Evolutionary conservation across 108 stramenopile genomes (phyloP).

Genomic region (Nannochloropsis salina): DNA sequence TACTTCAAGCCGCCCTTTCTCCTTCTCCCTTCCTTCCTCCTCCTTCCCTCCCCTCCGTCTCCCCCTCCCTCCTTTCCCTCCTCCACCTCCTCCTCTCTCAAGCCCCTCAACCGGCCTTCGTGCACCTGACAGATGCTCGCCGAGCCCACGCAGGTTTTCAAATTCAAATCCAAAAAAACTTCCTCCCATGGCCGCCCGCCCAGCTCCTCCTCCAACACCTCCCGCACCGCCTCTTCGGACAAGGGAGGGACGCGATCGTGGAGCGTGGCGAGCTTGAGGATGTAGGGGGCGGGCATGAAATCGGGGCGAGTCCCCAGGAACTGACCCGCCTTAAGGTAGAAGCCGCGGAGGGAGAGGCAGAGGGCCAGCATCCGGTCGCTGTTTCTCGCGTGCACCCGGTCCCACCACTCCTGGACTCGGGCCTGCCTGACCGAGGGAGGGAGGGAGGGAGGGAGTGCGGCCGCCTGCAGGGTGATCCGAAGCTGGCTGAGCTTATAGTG

Average conservation of each 20-base stretch:
- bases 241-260: conserved; percentile 55
- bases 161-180: conserved; percentile 43
- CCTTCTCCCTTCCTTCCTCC: neutral
- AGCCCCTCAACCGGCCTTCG: neutral
- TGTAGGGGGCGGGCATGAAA: conserved; percentile 52
- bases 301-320: conserved; percentile 53
- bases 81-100: conserved; percentile 34
- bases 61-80: conserved; percentile 53
- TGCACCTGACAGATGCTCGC: conserved; percentile 57
- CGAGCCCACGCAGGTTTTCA: conserved; percentile 43
- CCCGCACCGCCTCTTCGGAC: conserved; percentile 35
- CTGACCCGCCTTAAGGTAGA: conserved; percentile 58
- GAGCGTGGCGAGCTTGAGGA: conserved; percentile 32
- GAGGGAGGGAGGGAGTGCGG: conserved; percentile 6
- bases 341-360: conserved; percentile 53
- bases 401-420: neutral
- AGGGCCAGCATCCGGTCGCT: conserved; percentile 42
- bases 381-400: conserved; percentile 37
- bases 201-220: conserved; percentile 48
- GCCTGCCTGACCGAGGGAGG: neutral
- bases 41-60: conserved; percentile 22
- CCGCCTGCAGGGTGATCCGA: neutral
- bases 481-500: conserved; percentile 3
- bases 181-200: neutral
- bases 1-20: conserved; percentile 28